Evolutionary conservation across 768 basidiomycete species (phyloP).

Genomic region (Trametes punicea): DNA sequence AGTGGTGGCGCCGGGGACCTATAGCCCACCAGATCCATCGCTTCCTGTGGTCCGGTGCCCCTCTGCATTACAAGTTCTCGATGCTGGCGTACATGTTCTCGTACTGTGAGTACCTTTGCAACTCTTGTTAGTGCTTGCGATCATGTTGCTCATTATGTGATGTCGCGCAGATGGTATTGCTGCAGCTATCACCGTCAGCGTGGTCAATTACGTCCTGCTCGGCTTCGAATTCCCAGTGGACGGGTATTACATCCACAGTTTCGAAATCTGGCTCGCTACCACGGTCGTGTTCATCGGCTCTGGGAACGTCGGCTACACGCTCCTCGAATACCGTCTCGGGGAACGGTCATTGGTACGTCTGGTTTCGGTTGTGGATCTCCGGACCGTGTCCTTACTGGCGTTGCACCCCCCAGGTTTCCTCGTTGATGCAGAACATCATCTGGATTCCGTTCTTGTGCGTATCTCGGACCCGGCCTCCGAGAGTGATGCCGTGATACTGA

Average conservation of each 20-base stretch:
- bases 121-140: not conserved
- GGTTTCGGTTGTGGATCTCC: not conserved
- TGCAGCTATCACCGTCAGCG: slow-evolving; percentile 57
- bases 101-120: slow-evolving; percentile 38
- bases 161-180: slow-evolving; percentile 49
- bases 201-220: slow-evolving; percentile 73
- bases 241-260: slow-evolving; percentile 73
- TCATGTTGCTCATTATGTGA: not conserved
- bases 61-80: slow-evolving; percentile 49
- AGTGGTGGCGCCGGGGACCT: slow-evolving; percentile 80
- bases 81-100: slow-evolving; percentile 57
- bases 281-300: slow-evolving; percentile 75
- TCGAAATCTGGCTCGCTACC: slow-evolving; percentile 78
- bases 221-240: slow-evolving; percentile 73
- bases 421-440: slow-evolving; percentile 32
- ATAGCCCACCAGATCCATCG: slow-evolving; percentile 74
- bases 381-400: not conserved
- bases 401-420: slow-evolving; percentile 19
- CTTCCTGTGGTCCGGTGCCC: slow-evolving; percentile 68
- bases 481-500: not conserved
- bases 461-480: not conserved
- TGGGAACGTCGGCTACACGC: slow-evolving; percentile 67
- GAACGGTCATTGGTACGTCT: slow-evolving; percentile 28
- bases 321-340: slow-evolving; percentile 72
- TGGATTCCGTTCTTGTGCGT: slow-evolving; percentile 41